Conservation (phyloP, 768 basidiomycete genomes). For the Suillus paluster region DNA sequence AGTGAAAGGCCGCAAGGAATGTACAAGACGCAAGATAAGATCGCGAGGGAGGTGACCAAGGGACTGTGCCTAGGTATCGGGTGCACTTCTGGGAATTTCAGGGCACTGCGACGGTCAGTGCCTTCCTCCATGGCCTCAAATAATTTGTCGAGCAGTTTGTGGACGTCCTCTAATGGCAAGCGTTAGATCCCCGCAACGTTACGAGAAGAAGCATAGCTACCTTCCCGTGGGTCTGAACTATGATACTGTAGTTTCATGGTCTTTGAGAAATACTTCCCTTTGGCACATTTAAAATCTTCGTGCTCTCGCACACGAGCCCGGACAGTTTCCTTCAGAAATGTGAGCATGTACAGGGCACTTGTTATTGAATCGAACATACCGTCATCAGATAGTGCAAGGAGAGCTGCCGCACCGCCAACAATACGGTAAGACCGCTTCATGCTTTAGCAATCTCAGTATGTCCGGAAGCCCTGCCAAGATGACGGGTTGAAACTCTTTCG, state of each 20-base stretch:
- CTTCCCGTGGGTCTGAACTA: background rate
- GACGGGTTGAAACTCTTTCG: background rate
- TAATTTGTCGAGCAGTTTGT: slow-evolving; percentile 1
- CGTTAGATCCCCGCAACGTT: background rate
- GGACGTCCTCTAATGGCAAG: background rate
- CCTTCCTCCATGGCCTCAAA: background rate
- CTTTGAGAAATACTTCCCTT: background rate
- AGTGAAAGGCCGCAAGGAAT: background rate
- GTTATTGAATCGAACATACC: background rate
- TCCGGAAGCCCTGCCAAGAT: background rate
- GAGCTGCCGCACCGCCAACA: background rate
- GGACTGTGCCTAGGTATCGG: background rate
- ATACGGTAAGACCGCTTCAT: slow-evolving; percentile 1
- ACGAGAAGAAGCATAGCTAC: background rate
- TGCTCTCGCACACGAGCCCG: background rate
- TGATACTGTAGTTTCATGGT: background rate
- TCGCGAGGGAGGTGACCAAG: background rate
- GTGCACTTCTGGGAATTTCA: background rate
- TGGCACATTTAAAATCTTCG: background rate
- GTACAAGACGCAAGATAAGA: slow-evolving; percentile 1
- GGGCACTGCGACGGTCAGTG: background rate
- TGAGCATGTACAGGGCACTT: background rate
- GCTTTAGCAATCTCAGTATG: background rate
- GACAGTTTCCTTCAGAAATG: background rate
- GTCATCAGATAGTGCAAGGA: background rate